Conservation (phyloP, 495 filamentous ascomycete genomes). For the Penicillium salamii region DNA sequence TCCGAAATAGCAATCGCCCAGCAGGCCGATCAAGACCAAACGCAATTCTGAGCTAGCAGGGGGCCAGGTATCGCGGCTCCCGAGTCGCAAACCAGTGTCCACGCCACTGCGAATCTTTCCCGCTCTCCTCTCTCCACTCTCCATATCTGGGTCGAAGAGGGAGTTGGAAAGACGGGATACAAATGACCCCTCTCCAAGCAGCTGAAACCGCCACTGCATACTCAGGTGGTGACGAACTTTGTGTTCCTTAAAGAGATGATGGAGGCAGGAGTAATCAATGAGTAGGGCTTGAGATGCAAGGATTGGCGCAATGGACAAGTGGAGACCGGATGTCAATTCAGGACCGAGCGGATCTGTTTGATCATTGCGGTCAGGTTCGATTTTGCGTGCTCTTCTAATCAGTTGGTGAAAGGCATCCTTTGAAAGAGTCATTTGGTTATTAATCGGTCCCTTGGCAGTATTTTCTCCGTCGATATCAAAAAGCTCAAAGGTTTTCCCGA, state of each 20-base stretch:
- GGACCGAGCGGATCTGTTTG: slow-evolving; percentile 52
- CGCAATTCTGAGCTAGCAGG: slow-evolving; percentile 90
- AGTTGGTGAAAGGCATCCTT: slow-evolving; percentile 29
- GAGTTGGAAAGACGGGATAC: slow-evolving; percentile 73
- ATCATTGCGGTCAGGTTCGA: slow-evolving; percentile 5
- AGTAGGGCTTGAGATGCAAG: slow-evolving; percentile 71
- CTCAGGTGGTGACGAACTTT: slow-evolving; percentile 70
- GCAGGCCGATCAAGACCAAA: slow-evolving; percentile 80
- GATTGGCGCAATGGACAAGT: slow-evolving; percentile 72
- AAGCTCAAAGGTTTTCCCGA: slow-evolving; percentile 29
- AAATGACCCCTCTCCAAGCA: slow-evolving; percentile 83
- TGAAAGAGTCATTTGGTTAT: slow-evolving; percentile 22
- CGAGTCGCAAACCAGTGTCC: slow-evolving; percentile 76
- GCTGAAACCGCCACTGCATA: slow-evolving; percentile 74
- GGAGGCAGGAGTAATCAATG: slow-evolving; percentile 73
- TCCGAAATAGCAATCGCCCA: slow-evolving; percentile 68
- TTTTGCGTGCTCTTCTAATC: slow-evolving; percentile 16
- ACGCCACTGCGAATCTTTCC: slow-evolving; percentile 67
- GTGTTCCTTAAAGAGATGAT: slow-evolving; percentile 74
- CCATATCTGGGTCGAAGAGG: slow-evolving; percentile 82
- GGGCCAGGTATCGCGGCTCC: slow-evolving; percentile 78
- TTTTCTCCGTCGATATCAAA: slow-evolving; percentile 38
- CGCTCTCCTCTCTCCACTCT: slow-evolving; percentile 67
- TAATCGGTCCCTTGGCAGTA: slow-evolving; percentile 22
- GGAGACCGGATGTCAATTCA: slow-evolving; percentile 66